phyloP scores from a whole-genome alignment of 768 basidiomycete species.

The Auricularia sp. region DNA sequence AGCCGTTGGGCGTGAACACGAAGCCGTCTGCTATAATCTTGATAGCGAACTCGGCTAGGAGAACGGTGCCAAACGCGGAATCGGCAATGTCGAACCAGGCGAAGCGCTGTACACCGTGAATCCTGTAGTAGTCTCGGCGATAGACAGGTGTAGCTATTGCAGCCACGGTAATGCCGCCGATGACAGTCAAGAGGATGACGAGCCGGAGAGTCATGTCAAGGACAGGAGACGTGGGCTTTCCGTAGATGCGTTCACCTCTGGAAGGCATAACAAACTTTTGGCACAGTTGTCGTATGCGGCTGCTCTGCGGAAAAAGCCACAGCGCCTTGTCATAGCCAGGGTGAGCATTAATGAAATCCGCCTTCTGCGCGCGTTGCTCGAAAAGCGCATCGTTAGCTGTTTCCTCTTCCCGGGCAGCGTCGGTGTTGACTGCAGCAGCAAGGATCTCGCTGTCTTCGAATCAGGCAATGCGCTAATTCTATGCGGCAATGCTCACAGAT shows the following conservation, averaged over 20 bases:
- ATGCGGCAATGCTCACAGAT: slow-evolving; percentile 43
- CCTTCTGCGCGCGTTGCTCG: slow-evolving; percentile 65
- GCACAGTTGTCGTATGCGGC: slow-evolving; percentile 58
- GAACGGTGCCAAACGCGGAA: slow-evolving; percentile 52
- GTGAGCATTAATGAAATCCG: slow-evolving; percentile 81
- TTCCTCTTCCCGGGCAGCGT: slow-evolving; percentile 31
- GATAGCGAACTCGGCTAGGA: slow-evolving; percentile 76
- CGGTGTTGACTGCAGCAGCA: slow-evolving; percentile 46
- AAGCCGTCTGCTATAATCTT: slow-evolving; percentile 91
- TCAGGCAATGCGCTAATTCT: not conserved
- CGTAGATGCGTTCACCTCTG: slow-evolving; percentile 79
- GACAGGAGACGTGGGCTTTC: slow-evolving; percentile 53
- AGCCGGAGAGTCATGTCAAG: slow-evolving; percentile 67
- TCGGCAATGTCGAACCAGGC: slow-evolving; percentile 89
- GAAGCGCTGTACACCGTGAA: slow-evolving; percentile 47
- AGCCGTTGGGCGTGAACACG: slow-evolving; percentile 83
- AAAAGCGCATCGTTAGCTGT: slow-evolving; percentile 51
- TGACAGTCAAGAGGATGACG: slow-evolving; percentile 59
- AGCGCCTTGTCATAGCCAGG: slow-evolving; percentile 85
- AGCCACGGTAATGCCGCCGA: slow-evolving; percentile 75
- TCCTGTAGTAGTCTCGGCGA: slow-evolving; percentile 56
- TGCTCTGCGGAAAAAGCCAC: slow-evolving; percentile 80
- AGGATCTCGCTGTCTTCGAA: slow-evolving; percentile 46
- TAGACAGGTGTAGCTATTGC: slow-evolving; percentile 77
- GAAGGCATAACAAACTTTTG: slow-evolving; percentile 78